These are phyloP conservation scores for Colletotrichum neosansevieriae DNA, from an alignment of 2,329 filamentous ascomycete species.

Conservation along the genomic window DNA sequence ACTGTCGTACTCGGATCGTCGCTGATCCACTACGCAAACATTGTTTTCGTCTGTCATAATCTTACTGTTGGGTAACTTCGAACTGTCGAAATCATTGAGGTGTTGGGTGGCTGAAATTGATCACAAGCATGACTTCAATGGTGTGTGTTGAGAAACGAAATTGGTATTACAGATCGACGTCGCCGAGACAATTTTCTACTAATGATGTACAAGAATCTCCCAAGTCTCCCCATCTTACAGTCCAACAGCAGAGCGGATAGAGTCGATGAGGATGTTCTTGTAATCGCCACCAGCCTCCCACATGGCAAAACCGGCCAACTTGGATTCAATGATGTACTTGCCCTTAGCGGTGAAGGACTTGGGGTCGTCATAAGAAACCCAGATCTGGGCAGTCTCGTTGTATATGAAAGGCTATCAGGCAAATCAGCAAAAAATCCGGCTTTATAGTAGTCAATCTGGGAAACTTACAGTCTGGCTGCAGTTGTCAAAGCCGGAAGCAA, in stretches of 20 bases:
- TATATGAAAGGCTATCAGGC: slow-evolving; percentile 23
- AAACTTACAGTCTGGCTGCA: slow-evolving; percentile 33
- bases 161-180: slow-evolving; percentile 6
- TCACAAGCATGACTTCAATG: too few relatives aligned
- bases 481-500: slow-evolving; percentile 29
- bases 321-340: slow-evolving; percentile 22
- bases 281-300: slow-evolving; percentile 36
- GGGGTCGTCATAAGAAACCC: slow-evolving; percentile 37
- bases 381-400: slow-evolving; percentile 30
- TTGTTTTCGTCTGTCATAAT: neutral
- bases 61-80: too few relatives aligned
- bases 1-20: neutral
- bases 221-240: slow-evolving; percentile 1
- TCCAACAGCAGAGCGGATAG: slow-evolving; percentile 31
- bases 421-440: neutral
- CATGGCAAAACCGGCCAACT: slow-evolving; percentile 33
- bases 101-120: neutral
- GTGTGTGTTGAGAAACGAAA: neutral
- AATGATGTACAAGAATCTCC: neutral
- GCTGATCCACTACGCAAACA: neutral
- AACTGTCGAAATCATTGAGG: too few relatives aligned
- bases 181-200: slow-evolving; percentile 7
- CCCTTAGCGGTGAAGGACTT: slow-evolving; percentile 31
- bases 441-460: too few relatives aligned
- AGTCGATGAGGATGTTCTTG: slow-evolving; percentile 33